Evolutionary conservation across 192 early-diverging fungal genomes (phyloP).

Genomic region (Martensiomyces pterosporus): DNA sequence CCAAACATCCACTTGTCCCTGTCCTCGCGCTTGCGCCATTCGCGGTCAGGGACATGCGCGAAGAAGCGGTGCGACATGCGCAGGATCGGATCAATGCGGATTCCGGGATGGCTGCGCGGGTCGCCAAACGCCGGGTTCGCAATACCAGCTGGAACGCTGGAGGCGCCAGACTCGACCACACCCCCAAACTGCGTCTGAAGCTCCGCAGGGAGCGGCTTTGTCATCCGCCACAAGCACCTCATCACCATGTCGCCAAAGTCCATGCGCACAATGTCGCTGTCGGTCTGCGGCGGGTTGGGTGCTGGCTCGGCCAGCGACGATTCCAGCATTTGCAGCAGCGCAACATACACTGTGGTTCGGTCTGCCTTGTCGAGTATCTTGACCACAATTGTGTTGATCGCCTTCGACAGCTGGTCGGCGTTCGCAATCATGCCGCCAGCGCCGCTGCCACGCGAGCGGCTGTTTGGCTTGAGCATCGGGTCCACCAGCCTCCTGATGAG

Average conservation of each 20-base stretch:
- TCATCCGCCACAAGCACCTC: conserved; percentile 96
- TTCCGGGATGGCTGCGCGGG: conserved; percentile 6
- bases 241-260: conserved; percentile 82
- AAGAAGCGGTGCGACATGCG: conserved; percentile 81
- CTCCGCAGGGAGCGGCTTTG: conserved; percentile 77
- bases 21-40: conserved; percentile 79
- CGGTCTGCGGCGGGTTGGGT: conserved; percentile 53
- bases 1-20: conserved; percentile 62
- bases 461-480: conserved; percentile 58
- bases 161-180: conserved; percentile 56
- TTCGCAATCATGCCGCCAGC: neutral
- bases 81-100: conserved; percentile 51
- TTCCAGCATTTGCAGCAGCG: conserved; percentile 69
- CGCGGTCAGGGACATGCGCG: conserved; percentile 68
- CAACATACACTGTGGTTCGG: conserved; percentile 71
- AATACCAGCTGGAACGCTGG: neutral
- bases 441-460: neutral
- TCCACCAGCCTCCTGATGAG: conserved; percentile 78
- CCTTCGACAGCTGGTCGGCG: conserved; percentile 54
- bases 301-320: conserved; percentile 51
- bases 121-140: conserved; percentile 12
- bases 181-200: conserved; percentile 58
- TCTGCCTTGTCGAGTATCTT: conserved; percentile 87
- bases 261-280: conserved; percentile 54
- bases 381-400: conserved; percentile 85